These are phyloP conservation scores for Cyamopsis tetragonoloba DNA, from an alignment of 306 rosid species.

Conservation along the genomic window DNA sequence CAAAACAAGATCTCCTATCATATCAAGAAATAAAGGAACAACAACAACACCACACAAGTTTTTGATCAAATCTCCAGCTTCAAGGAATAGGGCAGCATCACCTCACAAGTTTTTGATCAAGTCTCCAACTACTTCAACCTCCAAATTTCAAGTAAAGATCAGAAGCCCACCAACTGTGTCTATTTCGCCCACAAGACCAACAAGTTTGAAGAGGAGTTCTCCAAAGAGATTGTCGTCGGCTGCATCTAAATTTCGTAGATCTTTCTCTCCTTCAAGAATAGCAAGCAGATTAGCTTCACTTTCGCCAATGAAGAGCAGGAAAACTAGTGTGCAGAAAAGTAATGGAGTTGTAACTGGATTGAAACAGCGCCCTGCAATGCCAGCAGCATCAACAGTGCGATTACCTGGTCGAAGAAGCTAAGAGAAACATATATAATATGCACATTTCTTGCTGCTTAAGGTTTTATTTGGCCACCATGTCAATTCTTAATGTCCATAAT, in stretches of 20 bases:
- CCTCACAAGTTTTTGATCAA: slow-evolving; percentile 60
- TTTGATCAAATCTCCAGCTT: slow-evolving; percentile 71
- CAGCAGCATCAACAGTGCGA: slow-evolving; percentile 33
- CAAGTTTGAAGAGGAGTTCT: slow-evolving; percentile 41
- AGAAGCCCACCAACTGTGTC: slow-evolving; percentile 56
- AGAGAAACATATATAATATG: neutral
- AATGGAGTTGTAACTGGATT: slow-evolving; percentile 53
- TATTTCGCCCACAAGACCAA: slow-evolving; percentile 46
- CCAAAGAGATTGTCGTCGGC: slow-evolving; percentile 64
- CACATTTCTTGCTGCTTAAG: neutral
- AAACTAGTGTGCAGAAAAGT: slow-evolving; percentile 37
- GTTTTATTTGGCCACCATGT: neutral
- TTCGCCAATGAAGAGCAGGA: slow-evolving; percentile 77
- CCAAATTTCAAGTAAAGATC: slow-evolving; percentile 57
- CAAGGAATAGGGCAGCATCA: slow-evolving; percentile 49
- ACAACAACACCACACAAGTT: slow-evolving; percentile 73
- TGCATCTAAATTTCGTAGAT: slow-evolving; percentile 61
- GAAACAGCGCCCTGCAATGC: slow-evolving; percentile 57
- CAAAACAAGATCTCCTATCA: slow-evolving; percentile 73
- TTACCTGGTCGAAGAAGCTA: slow-evolving; percentile 47
- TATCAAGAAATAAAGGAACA: slow-evolving; percentile 50
- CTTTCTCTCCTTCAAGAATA: slow-evolving; percentile 88
- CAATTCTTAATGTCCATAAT: slow-evolving; percentile 57
- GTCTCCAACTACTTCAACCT: too few relatives aligned
- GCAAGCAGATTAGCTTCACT: slow-evolving; percentile 78